A percentile compares a stretch with the other conserved stretches of the same genome.
These are phyloP conservation scores for Vaccinium darrowii DNA, from an alignment of 148 eudicot genomes.

Conservation along the genomic window DNA sequence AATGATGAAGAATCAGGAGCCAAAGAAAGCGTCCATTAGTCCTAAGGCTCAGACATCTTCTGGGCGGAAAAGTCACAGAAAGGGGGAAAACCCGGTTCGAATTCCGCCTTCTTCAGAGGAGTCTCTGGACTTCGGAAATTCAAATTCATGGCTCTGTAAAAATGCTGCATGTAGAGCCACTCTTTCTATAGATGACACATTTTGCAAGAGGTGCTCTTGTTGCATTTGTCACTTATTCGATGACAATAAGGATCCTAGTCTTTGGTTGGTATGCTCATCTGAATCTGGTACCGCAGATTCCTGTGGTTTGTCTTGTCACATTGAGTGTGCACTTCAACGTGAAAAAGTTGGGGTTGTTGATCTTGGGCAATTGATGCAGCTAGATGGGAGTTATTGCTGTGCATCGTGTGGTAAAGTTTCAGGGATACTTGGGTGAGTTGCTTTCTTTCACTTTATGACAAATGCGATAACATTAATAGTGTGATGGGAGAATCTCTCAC, in stretches of 20 bases:
- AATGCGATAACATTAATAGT: neutral
- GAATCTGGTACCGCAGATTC: slow-evolving; percentile 49
- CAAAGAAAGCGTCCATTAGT: slow-evolving; percentile 31
- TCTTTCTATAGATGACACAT: slow-evolving; percentile 53
- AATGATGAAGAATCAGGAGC: slow-evolving; percentile 40
- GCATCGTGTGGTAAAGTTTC: slow-evolving; percentile 91
- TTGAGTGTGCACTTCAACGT: slow-evolving; percentile 75
- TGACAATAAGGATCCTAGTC: slow-evolving; percentile 94
- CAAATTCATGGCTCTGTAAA: slow-evolving; percentile 59
- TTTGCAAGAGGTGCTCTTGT: slow-evolving; percentile 95
- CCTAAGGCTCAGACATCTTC: slow-evolving; percentile 30
- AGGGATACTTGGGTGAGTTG: slow-evolving; percentile 75
- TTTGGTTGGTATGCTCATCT: slow-evolving; percentile 88
- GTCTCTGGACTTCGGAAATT: slow-evolving; percentile 32
- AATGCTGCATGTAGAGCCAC: slow-evolving; percentile 85
- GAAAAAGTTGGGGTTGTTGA: slow-evolving; percentile 80
- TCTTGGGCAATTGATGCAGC: slow-evolving; percentile 66
- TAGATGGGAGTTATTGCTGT: slow-evolving; percentile 93
- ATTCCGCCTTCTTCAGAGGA: slow-evolving; percentile 26
- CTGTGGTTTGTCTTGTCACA: slow-evolving; percentile 88
- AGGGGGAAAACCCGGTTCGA: slow-evolving; percentile 46
- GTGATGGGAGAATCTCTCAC: neutral
- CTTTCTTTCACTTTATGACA: slow-evolving; percentile 18
- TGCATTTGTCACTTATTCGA: slow-evolving; percentile 82
- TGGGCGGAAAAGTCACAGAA: slow-evolving; percentile 44